Evolutionary conservation across 345 rosid genomes (phyloP).

Genomic region (Syzygium aromaticum): DNA sequence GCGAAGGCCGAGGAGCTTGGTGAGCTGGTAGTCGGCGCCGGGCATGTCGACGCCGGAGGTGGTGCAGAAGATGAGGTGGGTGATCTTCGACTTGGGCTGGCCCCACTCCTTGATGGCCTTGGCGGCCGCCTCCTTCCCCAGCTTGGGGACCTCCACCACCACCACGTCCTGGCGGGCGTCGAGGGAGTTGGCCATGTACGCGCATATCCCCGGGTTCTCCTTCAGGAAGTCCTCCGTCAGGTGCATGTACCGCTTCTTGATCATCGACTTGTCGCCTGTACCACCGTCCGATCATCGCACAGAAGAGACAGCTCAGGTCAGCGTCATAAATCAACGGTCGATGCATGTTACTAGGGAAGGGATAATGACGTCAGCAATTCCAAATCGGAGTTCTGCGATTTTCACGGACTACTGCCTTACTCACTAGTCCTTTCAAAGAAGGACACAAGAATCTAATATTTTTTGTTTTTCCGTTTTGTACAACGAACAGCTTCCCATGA

Average conservation of each 20-base stretch:
- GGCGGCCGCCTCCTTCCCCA: conserved; percentile 70
- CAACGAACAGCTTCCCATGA: not conserved
- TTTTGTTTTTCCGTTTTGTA: not conserved
- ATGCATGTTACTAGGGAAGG: no score
- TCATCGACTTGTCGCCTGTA: conserved; percentile 64
- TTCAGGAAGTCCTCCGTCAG: conserved; percentile 58
- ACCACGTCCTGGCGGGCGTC: conserved; percentile 73
- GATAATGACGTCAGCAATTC: not conserved
- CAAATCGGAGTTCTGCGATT: not conserved
- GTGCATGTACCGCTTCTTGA: conserved; percentile 59
- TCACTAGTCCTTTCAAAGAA: not conserved
- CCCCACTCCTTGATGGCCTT: conserved; percentile 86
- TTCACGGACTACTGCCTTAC: not conserved
- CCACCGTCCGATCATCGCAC: not conserved
- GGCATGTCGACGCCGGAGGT: conserved; percentile 92
- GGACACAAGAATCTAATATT: not conserved
- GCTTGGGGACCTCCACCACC: conserved; percentile 70
- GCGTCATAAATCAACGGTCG: not conserved
- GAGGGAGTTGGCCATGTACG: conserved; percentile 61
- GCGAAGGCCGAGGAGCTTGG: conserved; percentile 71
- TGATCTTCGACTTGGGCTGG: conserved; percentile 78
- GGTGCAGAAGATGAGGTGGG: conserved; percentile 78
- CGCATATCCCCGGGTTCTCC: conserved; percentile 49
- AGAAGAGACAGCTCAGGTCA: not conserved
- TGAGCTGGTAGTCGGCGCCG: conserved; percentile 87